Conservation (phyloP, 306 rosid species). For the Begonia masoniana region DNA sequence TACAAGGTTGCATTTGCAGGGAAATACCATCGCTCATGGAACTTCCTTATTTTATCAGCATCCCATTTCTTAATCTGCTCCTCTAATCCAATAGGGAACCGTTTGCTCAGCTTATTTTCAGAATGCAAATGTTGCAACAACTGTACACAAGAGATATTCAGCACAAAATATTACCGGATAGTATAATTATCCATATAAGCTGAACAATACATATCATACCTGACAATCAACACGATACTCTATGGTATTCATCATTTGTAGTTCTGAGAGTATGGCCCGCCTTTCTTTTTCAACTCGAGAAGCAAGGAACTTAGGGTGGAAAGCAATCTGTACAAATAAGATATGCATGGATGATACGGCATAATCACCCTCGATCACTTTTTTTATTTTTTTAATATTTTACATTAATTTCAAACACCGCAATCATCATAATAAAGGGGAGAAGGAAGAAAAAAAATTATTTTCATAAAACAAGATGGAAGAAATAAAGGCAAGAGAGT, state of each 20-base stretch:
- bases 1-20: constrained; percentile 98
- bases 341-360: constrained; percentile 12
- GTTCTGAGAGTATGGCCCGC: constrained; percentile 93
- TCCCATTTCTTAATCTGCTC: constrained; percentile 99
- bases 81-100: constrained; percentile 97
- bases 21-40: constrained; percentile 98
- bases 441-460: neutral
- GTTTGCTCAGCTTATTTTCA: constrained; percentile 96
- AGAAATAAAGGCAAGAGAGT: too few relatives aligned
- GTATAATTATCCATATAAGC: constrained; percentile 11
- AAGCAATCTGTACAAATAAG: constrained; percentile 63
- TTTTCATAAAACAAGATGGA: too few relatives aligned
- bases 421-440: neutral
- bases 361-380: constrained; percentile 5
- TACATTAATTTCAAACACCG: constrained; percentile 1
- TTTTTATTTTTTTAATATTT: neutral
- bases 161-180: constrained; percentile 13
- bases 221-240: constrained; percentile 99
- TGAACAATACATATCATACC: constrained; percentile 32
- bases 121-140: constrained; percentile 93
- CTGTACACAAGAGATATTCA: constrained; percentile 33
- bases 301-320: constrained; percentile 91
- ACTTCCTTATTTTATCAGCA: constrained; percentile 91
- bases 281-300: constrained; percentile 97
- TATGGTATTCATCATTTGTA: constrained; percentile 98